A percentile compares a stretch with the other conserved stretches of the same genome.
Evolutionary conservation across 1,284 basidiomycete genomes (phyloP).

Genomic region (Cryptococcus depauperatus): DNA sequence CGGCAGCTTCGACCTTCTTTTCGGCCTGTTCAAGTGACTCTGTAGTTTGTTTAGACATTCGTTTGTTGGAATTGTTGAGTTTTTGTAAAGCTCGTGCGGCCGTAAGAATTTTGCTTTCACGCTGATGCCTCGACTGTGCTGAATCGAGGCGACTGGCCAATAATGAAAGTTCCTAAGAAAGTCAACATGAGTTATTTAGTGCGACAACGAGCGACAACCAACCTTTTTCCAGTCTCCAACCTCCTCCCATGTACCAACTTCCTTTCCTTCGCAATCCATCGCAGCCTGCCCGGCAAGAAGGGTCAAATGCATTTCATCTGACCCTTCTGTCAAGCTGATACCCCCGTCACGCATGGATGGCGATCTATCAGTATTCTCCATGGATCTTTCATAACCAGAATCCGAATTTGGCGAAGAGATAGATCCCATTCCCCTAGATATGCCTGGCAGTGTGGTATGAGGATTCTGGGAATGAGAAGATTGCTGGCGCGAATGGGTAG

Average conservation of each 20-base stretch:
- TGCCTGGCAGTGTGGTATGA: not conserved
- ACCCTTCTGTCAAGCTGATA: constrained; percentile 23
- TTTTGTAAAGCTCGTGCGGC: constrained; percentile 44
- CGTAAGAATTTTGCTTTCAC: constrained; percentile 46
- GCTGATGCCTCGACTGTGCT: constrained; percentile 39
- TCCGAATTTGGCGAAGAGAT: constrained; percentile 5
- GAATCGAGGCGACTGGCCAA: constrained; percentile 36
- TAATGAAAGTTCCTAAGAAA: constrained; percentile 35
- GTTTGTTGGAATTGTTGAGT: constrained; percentile 42
- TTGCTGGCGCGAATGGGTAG: not conserved
- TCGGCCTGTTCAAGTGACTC: constrained; percentile 44
- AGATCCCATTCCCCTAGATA: not conserved
- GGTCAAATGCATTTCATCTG: constrained; percentile 69
- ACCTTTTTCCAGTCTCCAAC: constrained; percentile 65
- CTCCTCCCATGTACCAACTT: constrained; percentile 70
- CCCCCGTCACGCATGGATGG: constrained; percentile 7
- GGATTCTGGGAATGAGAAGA: not conserved
- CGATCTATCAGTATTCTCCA: constrained; percentile 4
- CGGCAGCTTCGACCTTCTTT: constrained; percentile 41
- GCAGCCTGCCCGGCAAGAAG: constrained; percentile 79
- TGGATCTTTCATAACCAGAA: constrained; percentile 1
- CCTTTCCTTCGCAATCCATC: constrained; percentile 58
- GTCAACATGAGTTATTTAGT: not conserved
- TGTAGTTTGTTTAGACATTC: constrained; percentile 43
- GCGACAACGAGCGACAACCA: not conserved